Percentiles rank a stretch among this genome's conserved stretches.
phyloP scores from a whole-genome alignment of 768 basidiomycete genomes.

The Tulasnella sp. region DNA sequence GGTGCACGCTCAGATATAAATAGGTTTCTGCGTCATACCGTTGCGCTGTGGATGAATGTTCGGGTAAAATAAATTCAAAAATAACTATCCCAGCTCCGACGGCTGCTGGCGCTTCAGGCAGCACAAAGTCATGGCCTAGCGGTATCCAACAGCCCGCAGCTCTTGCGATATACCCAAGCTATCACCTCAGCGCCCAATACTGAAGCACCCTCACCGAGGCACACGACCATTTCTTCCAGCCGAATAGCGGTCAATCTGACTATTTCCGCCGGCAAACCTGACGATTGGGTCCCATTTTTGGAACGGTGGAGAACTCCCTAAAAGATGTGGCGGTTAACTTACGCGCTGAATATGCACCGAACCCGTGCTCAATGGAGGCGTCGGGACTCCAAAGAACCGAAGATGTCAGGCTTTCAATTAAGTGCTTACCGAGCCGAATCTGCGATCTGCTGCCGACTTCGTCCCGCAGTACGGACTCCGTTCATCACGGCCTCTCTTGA shows the following conservation, averaged over 20 bases:
- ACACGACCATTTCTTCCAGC: background rate
- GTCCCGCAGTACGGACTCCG: background rate
- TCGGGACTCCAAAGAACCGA: background rate
- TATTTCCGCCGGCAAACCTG: background rate
- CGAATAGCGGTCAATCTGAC: background rate
- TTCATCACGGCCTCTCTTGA: background rate
- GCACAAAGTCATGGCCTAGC: background rate
- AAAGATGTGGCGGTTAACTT: background rate
- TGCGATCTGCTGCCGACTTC: background rate
- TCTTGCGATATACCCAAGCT: background rate
- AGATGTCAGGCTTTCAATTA: background rate
- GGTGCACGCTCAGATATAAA: no score
- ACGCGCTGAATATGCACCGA: background rate
- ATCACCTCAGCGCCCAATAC: background rate
- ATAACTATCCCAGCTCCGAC: no score
- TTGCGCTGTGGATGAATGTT: no score
- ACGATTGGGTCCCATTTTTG: background rate
- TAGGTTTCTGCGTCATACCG: no score
- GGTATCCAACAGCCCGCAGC: background rate
- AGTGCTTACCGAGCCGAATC: background rate
- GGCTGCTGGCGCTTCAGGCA: no score
- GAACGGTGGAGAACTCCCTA: background rate
- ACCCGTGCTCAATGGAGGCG: background rate
- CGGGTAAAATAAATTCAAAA: no score
- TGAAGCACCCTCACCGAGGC: background rate